Percentiles rank a stretch among this genome's conserved stretches.
phyloP scores from a whole-genome alignment of 1,284 basidiomycete genomes.

The Cryptococcus sp. region DNA sequence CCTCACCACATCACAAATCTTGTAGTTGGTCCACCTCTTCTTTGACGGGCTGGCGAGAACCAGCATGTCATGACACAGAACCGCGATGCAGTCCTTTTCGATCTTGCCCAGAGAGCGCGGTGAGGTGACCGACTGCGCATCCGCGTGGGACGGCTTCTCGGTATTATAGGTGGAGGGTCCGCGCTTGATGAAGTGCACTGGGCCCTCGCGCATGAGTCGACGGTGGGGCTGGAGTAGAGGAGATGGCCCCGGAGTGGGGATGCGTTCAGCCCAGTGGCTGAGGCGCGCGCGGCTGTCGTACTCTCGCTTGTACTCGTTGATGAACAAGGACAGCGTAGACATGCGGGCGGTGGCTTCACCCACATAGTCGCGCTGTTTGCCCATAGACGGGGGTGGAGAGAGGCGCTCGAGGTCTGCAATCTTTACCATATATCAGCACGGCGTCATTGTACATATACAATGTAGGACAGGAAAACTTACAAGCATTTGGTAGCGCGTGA shows the following conservation, averaged over 20 bases:
- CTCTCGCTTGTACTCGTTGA: constrained; percentile 96
- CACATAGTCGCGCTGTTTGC: constrained; percentile 63
- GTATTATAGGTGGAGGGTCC: background rate
- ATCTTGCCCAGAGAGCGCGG: background rate
- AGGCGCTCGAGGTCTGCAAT: constrained; percentile 74
- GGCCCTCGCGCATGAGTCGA: constrained; percentile 83
- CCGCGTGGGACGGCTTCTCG: no score
- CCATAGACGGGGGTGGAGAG: constrained; percentile 69
- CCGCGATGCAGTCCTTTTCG: background rate
- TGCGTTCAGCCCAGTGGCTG: constrained; percentile 83
- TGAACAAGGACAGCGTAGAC: constrained; percentile 77
- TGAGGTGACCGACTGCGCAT: background rate
- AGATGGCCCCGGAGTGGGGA: constrained; percentile 85
- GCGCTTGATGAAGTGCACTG: constrained; percentile 63
- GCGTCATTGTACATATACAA: background rate
- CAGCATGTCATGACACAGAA: constrained; percentile 1
- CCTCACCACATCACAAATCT: background rate
- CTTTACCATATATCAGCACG: background rate
- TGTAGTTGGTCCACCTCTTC: background rate
- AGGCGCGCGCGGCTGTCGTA: constrained; percentile 82
- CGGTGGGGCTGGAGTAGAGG: constrained; percentile 96
- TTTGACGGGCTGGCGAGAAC: background rate
- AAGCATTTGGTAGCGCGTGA: constrained; percentile 2
- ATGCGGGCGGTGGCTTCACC: constrained; percentile 80
- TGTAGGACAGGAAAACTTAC: background rate